A percentile compares a stretch with the other conserved stretches of the same genome.
Evolutionary conservation across 345 rosid genomes (phyloP).

Genomic region (Boechera divaricarpa): DNA sequence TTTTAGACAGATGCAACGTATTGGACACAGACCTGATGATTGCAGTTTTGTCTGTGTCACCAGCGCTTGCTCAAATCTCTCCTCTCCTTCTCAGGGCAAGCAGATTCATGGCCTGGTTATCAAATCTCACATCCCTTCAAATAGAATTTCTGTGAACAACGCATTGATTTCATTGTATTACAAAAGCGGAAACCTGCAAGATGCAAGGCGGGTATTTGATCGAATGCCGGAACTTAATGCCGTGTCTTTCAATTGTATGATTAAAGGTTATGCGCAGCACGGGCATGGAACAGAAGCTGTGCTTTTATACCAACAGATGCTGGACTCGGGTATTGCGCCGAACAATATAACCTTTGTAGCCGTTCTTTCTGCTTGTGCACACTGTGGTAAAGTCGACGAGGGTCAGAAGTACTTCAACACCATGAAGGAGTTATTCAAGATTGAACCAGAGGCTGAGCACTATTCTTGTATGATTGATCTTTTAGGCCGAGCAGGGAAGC

Average conservation of each 20-base stretch:
- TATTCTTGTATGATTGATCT: conserved; percentile 93
- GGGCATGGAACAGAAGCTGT: conserved; percentile 68
- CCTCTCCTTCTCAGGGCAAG: conserved; percentile 81
- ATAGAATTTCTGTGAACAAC: conserved; percentile 71
- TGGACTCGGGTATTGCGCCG: conserved; percentile 59
- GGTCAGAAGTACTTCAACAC: conserved; percentile 66
- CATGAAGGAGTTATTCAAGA: conserved; percentile 68
- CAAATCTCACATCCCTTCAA: conserved; percentile 70
- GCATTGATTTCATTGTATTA: conserved; percentile 78
- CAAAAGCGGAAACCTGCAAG: conserved; percentile 71
- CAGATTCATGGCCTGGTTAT: conserved; percentile 78
- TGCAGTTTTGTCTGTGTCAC: conserved; percentile 82
- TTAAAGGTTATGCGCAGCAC: conserved; percentile 83
- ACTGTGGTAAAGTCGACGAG: conserved; percentile 71
- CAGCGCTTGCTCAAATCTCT: conserved; percentile 75
- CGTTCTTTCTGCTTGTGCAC: conserved; percentile 87
- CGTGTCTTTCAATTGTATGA: conserved; percentile 77
- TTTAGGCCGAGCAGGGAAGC: conserved; percentile 79
- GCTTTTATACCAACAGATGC: conserved; percentile 66
- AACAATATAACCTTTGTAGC: conserved; percentile 81
- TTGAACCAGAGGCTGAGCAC: conserved; percentile 87
- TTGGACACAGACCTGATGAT: conserved; percentile 79
- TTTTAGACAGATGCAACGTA: conserved; percentile 64
- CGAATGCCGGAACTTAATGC: conserved; percentile 68
- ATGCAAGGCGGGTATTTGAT: conserved; percentile 69